phyloP scores from a whole-genome alignment of 2,329 filamentous ascomycete species.

The Ophiostoma sp. region DNA sequence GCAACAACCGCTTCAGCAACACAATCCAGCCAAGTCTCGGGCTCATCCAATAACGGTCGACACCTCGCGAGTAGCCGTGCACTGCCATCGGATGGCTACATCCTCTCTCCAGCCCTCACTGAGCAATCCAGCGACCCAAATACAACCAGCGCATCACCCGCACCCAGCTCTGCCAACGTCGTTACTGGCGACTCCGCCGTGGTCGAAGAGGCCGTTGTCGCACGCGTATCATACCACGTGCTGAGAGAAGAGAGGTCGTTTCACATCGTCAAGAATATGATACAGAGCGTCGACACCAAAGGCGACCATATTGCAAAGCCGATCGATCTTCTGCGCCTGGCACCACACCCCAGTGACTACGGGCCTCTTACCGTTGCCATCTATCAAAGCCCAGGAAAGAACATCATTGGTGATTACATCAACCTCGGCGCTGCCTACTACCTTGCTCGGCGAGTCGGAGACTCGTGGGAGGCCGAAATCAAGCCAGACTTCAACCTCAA shows the following conservation, averaged over 20 bases:
- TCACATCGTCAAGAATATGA: slow-evolving; percentile 71
- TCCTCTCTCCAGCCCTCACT: slow-evolving; percentile 35
- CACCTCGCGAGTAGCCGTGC: slow-evolving; percentile 41
- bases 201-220: slow-evolving; percentile 64
- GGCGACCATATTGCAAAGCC: slow-evolving; percentile 74
- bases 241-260: slow-evolving; percentile 82
- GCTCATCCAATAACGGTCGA: slow-evolving; percentile 41
- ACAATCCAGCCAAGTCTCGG: slow-evolving; percentile 39
- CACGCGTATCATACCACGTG: slow-evolving; percentile 74
- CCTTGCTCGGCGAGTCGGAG: slow-evolving; percentile 48
- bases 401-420: slow-evolving; percentile 64
- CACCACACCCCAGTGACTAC: slow-evolving; percentile 62
- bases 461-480: slow-evolving; percentile 44
- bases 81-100: slow-evolving; percentile 39
- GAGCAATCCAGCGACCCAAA: slow-evolving; percentile 40
- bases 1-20: slow-evolving; percentile 35
- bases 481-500: slow-evolving; percentile 43
- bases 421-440: slow-evolving; percentile 75
- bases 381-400: slow-evolving; percentile 70
- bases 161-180: slow-evolving; percentile 31
- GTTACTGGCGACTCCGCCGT: slow-evolving; percentile 47
- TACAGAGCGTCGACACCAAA: slow-evolving; percentile 64
- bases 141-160: slow-evolving; percentile 33
- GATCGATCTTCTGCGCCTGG: slow-evolving; percentile 70
- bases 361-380: slow-evolving; percentile 71